Evolutionary conservation across 1,139 yeast genomes (phyloP).

Genomic region (Yamadazyma aaseri): DNA sequence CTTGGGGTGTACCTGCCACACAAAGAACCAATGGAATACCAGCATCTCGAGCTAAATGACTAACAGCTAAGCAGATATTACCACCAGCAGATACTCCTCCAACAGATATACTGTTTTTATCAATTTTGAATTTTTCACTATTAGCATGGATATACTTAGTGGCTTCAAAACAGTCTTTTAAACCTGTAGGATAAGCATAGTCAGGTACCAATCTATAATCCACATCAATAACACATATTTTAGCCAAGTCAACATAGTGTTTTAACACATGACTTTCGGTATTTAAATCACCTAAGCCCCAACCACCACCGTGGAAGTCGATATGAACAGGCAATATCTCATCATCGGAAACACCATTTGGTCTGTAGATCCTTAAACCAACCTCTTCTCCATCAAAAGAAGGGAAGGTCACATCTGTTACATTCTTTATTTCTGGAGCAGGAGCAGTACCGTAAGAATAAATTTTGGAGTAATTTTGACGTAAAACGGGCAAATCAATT

Average conservation of each 20-base stretch:
- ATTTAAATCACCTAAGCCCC: slow-evolving; percentile 46
- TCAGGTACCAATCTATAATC: slow-evolving; percentile 52
- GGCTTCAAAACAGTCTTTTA: slow-evolving; percentile 42
- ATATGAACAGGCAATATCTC: slow-evolving; percentile 43
- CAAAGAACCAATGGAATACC: slow-evolving; percentile 19
- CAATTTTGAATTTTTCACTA: slow-evolving; percentile 24
- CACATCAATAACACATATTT: slow-evolving; percentile 36
- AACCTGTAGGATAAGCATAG: slow-evolving; percentile 46
- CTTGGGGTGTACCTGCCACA: slow-evolving; percentile 32
- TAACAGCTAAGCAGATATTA: slow-evolving; percentile 39
- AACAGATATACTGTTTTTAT: slow-evolving; percentile 33
- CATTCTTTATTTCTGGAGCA: slow-evolving; percentile 23
- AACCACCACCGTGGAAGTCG: slow-evolving; percentile 52
- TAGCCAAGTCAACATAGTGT: slow-evolving; percentile 35
- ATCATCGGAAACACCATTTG: slow-evolving; percentile 30
- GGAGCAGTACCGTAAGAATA: slow-evolving; percentile 39
- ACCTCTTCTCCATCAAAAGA: slow-evolving; percentile 30
- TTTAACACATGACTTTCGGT: slow-evolving; percentile 47
- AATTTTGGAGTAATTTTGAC: slow-evolving; percentile 42
- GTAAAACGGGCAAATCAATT: slow-evolving; percentile 18
- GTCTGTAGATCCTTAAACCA: slow-evolving; percentile 39
- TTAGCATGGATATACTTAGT: slow-evolving; percentile 19
- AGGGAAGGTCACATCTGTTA: slow-evolving; percentile 32
- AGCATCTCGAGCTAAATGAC: slow-evolving; percentile 31
- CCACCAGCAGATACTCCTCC: slow-evolving; percentile 54